These are phyloP conservation scores for Escovopsis weberi DNA, from an alignment of 2,329 filamentous ascomycete species.

Conservation along the genomic window DNA sequence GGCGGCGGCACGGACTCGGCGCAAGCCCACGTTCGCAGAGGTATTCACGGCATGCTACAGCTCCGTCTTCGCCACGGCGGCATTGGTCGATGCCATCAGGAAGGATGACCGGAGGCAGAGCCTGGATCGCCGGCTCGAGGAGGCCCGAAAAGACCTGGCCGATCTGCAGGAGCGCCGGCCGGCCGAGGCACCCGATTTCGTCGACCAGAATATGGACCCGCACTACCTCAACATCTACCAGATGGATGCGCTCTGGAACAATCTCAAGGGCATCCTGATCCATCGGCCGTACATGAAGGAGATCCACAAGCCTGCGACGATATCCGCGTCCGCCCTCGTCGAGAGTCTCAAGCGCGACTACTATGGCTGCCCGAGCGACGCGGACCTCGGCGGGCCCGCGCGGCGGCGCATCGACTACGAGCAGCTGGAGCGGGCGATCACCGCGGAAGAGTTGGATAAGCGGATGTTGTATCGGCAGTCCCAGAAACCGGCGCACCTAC, in stretches of 20 bases:
- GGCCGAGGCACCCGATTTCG: not conserved
- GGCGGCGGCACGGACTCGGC: conserved; percentile 32
- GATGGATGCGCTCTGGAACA: conserved; percentile 18
- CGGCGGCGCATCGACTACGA: conserved; percentile 16
- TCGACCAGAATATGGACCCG: not conserved
- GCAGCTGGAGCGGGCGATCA: conserved; percentile 15
- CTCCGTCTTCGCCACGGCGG: conserved; percentile 49
- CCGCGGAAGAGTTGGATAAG: conserved; percentile 14
- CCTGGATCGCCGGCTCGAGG: conserved; percentile 46
- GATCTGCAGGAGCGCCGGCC: conserved; percentile 21
- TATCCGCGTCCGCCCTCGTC: conserved; percentile 15
- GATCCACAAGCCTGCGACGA: conserved; percentile 16
- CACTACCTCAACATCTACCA: conserved; percentile 12
- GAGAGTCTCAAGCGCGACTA: conserved; percentile 13
- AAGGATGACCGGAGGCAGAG: conserved; percentile 45
- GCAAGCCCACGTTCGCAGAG: conserved; percentile 35
- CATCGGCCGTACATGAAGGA: conserved; percentile 23
- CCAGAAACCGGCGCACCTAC: conserved; percentile 13
- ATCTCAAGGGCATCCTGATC: conserved; percentile 16
- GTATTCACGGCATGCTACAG: conserved; percentile 54
- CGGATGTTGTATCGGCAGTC: conserved; percentile 10
- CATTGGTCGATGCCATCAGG: conserved; percentile 43
- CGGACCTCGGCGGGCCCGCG: conserved; percentile 7
- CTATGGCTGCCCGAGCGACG: conserved; percentile 14
- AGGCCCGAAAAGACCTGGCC: conserved; percentile 34